phyloP scores from a whole-genome alignment of 208 protist species.

The Leishmania amazonensis region DNA sequence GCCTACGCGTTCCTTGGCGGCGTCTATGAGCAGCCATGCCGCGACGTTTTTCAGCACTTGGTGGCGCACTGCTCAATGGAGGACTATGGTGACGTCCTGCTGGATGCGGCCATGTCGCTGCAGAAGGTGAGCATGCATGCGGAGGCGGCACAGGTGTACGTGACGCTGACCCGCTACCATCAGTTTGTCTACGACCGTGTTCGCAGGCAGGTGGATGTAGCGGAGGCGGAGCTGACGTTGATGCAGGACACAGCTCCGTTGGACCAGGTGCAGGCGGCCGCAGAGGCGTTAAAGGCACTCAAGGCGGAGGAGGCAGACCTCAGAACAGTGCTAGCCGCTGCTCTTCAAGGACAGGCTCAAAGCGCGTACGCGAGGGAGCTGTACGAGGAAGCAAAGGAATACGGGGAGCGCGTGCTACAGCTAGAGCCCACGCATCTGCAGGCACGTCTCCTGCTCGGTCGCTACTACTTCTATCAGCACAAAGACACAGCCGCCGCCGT shows the following conservation, averaged over 20 bases:
- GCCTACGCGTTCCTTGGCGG: conserved; percentile 81
- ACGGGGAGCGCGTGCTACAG: conserved; percentile 46
- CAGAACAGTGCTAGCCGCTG: conserved; percentile 64
- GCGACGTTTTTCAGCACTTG: conserved; percentile 82
- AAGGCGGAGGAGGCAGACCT: conserved; percentile 34
- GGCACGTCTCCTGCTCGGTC: conserved; percentile 72
- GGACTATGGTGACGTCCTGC: conserved; percentile 81
- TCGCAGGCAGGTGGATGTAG: conserved; percentile 17
- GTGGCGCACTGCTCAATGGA: conserved; percentile 81
- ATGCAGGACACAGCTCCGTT: conserved; percentile 22
- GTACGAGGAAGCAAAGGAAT: conserved; percentile 32
- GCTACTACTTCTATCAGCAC: conserved; percentile 68
- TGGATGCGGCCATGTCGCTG: conserved; percentile 76
- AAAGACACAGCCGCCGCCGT: conserved; percentile 57
- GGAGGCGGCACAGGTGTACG: conserved; percentile 64
- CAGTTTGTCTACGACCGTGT: conserved; percentile 51
- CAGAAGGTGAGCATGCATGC: conserved; percentile 73
- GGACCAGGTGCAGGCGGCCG: conserved; percentile 22
- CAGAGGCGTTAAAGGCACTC: conserved; percentile 14
- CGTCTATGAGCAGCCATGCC: conserved; percentile 54
- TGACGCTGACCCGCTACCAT: conserved; percentile 69
- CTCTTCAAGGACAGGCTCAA: conserved; percentile 65
- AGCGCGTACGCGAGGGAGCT: conserved; percentile 47
- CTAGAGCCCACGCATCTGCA: conserved; percentile 71
- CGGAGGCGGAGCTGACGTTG: conserved; percentile 22